phyloP scores from a whole-genome alignment of 148 eudicot species.

The Nepenthes mirabilis region DNA sequence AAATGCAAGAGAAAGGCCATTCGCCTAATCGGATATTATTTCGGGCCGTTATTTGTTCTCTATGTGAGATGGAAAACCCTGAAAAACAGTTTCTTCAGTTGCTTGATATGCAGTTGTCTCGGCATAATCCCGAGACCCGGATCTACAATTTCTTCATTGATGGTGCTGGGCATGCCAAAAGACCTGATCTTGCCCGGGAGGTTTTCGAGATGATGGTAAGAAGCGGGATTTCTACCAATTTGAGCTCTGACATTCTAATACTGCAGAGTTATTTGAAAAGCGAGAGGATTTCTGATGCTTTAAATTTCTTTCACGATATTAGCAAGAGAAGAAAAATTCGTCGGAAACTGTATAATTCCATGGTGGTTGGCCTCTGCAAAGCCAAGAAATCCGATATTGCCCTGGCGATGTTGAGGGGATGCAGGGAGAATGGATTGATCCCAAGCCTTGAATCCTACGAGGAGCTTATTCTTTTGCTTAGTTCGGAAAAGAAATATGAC shows the following conservation, averaged over 20 bases:
- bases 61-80: slow-evolving; percentile 41
- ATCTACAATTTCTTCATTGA: slow-evolving; percentile 50
- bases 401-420: slow-evolving; percentile 19
- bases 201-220: slow-evolving; percentile 47
- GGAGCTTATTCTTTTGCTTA: slow-evolving; percentile 41
- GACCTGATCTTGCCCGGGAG: slow-evolving; percentile 50
- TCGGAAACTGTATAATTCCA: slow-evolving; percentile 19
- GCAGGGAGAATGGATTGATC: slow-evolving; percentile 14
- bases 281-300: slow-evolving; percentile 44
- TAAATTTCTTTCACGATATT: slow-evolving; percentile 31
- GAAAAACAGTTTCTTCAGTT: slow-evolving; percentile 42
- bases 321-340: slow-evolving; percentile 22
- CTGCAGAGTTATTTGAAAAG: slow-evolving; percentile 43
- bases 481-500: slow-evolving; percentile 23
- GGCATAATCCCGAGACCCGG: slow-evolving; percentile 9
- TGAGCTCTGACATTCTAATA: slow-evolving; percentile 35
- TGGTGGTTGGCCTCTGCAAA: slow-evolving; percentile 55
- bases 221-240: slow-evolving; percentile 25
- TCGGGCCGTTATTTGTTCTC: slow-evolving; percentile 31
- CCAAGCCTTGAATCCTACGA: slow-evolving; percentile 55
- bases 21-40: slow-evolving; percentile 24
- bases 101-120: slow-evolving; percentile 52
- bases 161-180: slow-evolving; percentile 62
- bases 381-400: slow-evolving; percentile 36
- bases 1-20: slow-evolving; percentile 89